A percentile compares a stretch with the other conserved stretches of the same genome.
Conservation (phyloP, 306 rosid genomes). For the Cucurbita maxima region DNA sequence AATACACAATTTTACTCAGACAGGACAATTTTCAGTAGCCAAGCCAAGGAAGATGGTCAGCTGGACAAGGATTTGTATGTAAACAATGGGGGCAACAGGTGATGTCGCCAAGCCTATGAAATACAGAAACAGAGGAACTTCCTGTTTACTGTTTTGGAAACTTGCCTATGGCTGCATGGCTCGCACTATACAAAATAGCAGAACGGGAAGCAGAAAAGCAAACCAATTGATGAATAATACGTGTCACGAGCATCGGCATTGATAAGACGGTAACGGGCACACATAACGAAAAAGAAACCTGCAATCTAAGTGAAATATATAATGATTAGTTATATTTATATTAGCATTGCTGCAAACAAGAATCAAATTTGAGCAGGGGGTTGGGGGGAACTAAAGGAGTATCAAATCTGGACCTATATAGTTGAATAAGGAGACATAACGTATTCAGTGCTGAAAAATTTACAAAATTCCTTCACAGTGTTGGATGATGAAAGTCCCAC, state of each 20-base stretch:
- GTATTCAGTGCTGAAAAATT: background rate
- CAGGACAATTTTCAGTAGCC: background rate
- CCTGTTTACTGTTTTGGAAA: background rate
- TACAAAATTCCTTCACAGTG: background rate
- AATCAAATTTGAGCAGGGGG: background rate
- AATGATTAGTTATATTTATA: background rate
- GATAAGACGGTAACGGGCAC: background rate
- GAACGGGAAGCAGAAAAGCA: background rate
- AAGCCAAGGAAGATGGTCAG: background rate
- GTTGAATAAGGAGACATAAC: background rate
- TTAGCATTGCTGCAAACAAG: background rate
- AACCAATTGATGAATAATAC: background rate
- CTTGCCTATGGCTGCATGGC: background rate
- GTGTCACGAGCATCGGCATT: background rate
- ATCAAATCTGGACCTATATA: background rate
- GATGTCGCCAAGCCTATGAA: background rate
- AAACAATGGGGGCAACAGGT: background rate
- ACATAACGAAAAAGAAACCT: background rate
- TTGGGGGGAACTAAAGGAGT: background rate
- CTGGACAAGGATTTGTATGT: background rate
- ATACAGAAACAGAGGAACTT: background rate
- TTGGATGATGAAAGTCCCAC: too few relatives aligned
- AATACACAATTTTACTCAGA: background rate
- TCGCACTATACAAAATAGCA: background rate
- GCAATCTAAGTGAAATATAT: background rate